phyloP scores from a whole-genome alignment of 1,284 basidiomycete genomes.

The Heterobasidion parviporum region DNA sequence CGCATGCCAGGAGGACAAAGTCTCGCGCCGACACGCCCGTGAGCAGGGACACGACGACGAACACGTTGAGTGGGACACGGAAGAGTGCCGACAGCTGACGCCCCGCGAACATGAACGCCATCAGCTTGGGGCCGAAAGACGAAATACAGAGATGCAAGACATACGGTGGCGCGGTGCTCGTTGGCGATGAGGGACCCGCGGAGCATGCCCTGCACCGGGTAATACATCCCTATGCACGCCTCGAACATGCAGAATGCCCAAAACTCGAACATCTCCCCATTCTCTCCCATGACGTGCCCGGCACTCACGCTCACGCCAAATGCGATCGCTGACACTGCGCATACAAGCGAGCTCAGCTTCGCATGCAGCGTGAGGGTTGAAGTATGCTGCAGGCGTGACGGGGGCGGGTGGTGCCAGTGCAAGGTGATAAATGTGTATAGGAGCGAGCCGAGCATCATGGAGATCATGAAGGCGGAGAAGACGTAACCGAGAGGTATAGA shows the following conservation, averaged over 20 bases:
- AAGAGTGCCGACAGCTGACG: constrained; percentile 59
- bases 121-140: neutral
- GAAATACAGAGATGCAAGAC: constrained; percentile 13
- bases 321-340: constrained; percentile 48
- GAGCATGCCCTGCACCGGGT: constrained; percentile 69
- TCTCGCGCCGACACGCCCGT: constrained; percentile 62
- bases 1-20: constrained; percentile 51
- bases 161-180: constrained; percentile 65
- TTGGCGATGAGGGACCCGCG: constrained; percentile 61
- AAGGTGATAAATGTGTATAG: constrained; percentile 52
- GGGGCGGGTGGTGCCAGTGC: constrained; percentile 21
- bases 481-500: constrained; percentile 64
- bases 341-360: constrained; percentile 58
- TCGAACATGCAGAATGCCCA: constrained; percentile 71
- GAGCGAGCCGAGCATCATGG: constrained; percentile 72
- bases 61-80: constrained; percentile 66
- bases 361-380: constrained; percentile 51
- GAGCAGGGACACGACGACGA: constrained; percentile 64
- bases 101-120: neutral
- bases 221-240: constrained; percentile 71
- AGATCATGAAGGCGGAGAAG: constrained; percentile 72
- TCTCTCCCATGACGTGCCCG: constrained; percentile 6
- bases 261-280: constrained; percentile 45
- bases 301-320: constrained; percentile 45
- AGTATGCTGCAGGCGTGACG: constrained; percentile 7